Conservation (phyloP, 2,329 filamentous ascomycete genomes). For the Coniochaeta hoffmannii region DNA sequence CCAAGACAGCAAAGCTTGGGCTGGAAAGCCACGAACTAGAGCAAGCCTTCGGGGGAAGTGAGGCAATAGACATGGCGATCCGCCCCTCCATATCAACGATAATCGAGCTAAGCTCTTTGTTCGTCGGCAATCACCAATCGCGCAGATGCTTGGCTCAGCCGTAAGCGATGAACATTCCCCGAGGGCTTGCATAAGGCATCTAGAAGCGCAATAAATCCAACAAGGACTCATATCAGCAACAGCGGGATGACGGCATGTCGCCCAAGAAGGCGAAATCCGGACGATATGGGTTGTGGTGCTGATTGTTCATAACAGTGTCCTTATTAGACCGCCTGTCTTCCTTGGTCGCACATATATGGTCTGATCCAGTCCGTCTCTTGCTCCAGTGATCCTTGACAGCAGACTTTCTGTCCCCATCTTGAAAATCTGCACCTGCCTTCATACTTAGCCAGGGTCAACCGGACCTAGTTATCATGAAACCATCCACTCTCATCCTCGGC, state of each 20-base stretch:
- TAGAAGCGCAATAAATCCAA: not conserved
- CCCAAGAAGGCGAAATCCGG: too few relatives aligned
- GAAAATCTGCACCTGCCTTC: too few relatives aligned
- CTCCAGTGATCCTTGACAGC: too few relatives aligned
- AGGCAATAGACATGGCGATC: not conserved
- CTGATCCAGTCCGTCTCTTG: too few relatives aligned
- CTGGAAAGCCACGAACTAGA: not conserved
- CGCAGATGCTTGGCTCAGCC: not conserved
- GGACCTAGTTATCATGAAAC: too few relatives aligned
- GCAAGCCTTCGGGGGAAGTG: not conserved
- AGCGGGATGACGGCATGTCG: not conserved
- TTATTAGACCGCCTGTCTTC: too few relatives aligned
- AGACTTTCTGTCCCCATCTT: too few relatives aligned
- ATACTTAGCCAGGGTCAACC: not conserved
- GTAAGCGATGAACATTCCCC: not conserved
- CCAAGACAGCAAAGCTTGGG: not conserved
- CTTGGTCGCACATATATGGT: too few relatives aligned
- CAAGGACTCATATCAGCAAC: not conserved
- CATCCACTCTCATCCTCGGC: not conserved
- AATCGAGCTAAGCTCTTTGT: not conserved
- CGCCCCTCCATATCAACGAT: not conserved
- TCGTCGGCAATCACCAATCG: not conserved
- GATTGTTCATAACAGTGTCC: too few relatives aligned
- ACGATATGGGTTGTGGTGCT: too few relatives aligned
- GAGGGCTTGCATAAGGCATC: not conserved